phyloP scores from a whole-genome alignment of 345 rosid species.

The Carallia pectinifolia region DNA sequence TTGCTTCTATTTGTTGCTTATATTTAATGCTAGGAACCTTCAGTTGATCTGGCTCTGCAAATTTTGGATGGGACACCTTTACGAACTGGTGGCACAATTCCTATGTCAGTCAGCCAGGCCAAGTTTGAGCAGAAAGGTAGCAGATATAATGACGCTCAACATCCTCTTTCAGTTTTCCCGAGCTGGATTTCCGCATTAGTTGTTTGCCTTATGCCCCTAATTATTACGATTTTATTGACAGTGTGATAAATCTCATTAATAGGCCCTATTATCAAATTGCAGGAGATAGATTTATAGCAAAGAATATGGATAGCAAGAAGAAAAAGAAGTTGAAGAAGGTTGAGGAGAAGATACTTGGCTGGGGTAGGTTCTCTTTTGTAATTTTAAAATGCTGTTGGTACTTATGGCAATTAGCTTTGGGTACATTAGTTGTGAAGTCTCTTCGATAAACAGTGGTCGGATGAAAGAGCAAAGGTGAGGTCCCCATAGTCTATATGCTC shows the following conservation, averaged over 20 bases:
- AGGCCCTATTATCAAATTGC: slow-evolving; percentile 24
- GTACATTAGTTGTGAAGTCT: too few relatives aligned
- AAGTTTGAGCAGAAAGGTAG: slow-evolving; percentile 95
- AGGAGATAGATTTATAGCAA: slow-evolving; percentile 83
- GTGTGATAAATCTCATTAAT: too few relatives aligned
- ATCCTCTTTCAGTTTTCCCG: slow-evolving; percentile 1
- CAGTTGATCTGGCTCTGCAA: slow-evolving; percentile 87
- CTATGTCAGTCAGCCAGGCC: slow-evolving; percentile 81
- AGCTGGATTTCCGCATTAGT: not conserved
- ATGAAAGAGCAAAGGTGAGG: too few relatives aligned
- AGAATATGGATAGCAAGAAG: slow-evolving; percentile 79
- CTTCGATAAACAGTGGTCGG: too few relatives aligned
- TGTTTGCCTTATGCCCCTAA: slow-evolving; percentile 8
- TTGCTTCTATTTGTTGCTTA: slow-evolving; percentile 1
- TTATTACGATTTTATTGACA: too few relatives aligned
- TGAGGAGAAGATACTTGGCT: slow-evolving; percentile 91
- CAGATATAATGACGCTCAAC: not conserved
- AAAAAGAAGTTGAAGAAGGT: slow-evolving; percentile 89
- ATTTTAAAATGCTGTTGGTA: not conserved
- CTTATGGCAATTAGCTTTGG: too few relatives aligned
- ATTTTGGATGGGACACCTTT: slow-evolving; percentile 93
- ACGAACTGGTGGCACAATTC: slow-evolving; percentile 69
- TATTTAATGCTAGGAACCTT: slow-evolving; percentile 66
- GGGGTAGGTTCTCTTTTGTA: slow-evolving; percentile 57
- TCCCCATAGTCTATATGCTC: too few relatives aligned